phyloP scores from a whole-genome alignment of 208 protist genomes.

The Acanthamoeba culbertsoni region DNA sequence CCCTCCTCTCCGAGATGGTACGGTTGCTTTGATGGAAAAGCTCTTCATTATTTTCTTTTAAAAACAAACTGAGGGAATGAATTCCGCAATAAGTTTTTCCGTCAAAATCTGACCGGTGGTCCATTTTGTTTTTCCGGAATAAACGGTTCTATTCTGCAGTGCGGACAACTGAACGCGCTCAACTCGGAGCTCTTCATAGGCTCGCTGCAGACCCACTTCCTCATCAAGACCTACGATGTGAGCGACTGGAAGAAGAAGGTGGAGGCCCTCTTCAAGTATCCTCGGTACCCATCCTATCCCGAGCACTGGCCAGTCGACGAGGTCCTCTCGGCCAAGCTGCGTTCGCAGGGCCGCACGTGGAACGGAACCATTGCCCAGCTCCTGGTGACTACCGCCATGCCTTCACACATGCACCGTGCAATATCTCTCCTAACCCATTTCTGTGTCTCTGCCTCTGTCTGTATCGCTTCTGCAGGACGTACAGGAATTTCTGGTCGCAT shows the following conservation, averaged over 20 bases:
- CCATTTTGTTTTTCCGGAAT: neutral
- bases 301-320: neutral
- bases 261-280: neutral
- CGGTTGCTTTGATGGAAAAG: neutral
- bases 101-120: neutral
- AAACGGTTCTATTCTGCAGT: neutral
- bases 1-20: neutral
- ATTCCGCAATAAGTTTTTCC: too few species aligned
- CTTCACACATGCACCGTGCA: neutral
- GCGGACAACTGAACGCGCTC: neutral
- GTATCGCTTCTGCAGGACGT: too few species aligned
- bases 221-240: conserved; percentile 19
- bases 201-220: neutral
- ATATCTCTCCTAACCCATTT: too few species aligned
- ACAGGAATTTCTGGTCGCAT: neutral
- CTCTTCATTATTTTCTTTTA: neutral
- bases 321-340: neutral
- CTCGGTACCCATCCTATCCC: neutral
- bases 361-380: neutral
- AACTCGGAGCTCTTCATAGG: neutral
- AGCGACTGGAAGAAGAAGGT: conserved; percentile 15
- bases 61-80: too few species aligned
- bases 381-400: neutral
- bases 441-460: too few species aligned
- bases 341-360: neutral